These are phyloP conservation scores for Fennellomyces sp. DNA, from an alignment of 371 early-diverging fungal species.

Conservation along the genomic window DNA sequence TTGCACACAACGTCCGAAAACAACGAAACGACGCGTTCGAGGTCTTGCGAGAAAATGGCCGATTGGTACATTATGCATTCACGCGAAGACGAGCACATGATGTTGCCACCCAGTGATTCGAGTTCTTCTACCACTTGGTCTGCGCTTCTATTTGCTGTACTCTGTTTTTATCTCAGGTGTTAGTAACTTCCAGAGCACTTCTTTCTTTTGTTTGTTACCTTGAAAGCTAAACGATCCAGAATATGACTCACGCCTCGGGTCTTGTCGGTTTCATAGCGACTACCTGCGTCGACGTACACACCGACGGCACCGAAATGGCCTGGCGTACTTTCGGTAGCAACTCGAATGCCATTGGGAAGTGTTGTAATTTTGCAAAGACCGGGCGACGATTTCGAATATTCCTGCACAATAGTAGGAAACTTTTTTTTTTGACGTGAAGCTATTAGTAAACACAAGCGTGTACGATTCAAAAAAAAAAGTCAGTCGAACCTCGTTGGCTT, in stretches of 20 bases:
- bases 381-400: conserved; percentile 47
- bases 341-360: conserved; percentile 85
- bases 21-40: conserved; percentile 70
- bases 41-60: conserved; percentile 85
- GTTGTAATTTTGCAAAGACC: conserved; percentile 64
- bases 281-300: conserved; percentile 90
- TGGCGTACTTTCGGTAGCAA: conserved; percentile 79
- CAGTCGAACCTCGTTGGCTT: neutral
- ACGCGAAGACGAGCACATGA: conserved; percentile 88
- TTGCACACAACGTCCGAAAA: conserved; percentile 82
- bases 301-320: conserved; percentile 92
- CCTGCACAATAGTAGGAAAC: conserved; percentile 42
- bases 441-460: no score
- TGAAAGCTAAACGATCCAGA: conserved; percentile 91
- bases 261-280: conserved; percentile 78
- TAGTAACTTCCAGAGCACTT: no score
- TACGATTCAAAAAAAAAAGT: no score
- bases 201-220: conserved; percentile 50
- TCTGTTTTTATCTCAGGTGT: no score
- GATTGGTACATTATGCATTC: conserved; percentile 96
- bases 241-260: conserved; percentile 83
- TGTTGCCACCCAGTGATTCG: conserved; percentile 88
- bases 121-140: conserved; percentile 77
- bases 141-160: conserved; percentile 64
- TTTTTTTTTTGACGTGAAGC: neutral